phyloP scores from a whole-genome alignment of 768 basidiomycete genomes.

The Collybia sp. region DNA sequence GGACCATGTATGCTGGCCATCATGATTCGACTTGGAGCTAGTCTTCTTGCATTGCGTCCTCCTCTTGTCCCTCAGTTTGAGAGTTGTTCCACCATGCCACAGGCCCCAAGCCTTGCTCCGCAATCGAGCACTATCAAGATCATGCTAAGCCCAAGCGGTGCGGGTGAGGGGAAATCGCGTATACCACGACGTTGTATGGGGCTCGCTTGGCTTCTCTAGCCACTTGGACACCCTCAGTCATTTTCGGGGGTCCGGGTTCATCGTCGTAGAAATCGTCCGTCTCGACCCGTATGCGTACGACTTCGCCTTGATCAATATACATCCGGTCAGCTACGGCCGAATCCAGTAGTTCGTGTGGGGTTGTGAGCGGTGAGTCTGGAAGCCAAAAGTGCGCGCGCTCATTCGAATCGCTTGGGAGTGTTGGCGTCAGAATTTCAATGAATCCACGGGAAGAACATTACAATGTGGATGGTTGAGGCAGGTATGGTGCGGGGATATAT shows the following conservation, averaged over 20 bases:
- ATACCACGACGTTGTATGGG: slow-evolving; percentile 68
- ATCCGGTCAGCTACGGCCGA: slow-evolving; percentile 61
- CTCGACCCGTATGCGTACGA: slow-evolving; percentile 75
- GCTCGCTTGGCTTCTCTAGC: slow-evolving; percentile 46
- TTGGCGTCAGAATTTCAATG: neutral
- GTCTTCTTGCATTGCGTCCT: slow-evolving; percentile 39
- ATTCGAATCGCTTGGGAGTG: slow-evolving; percentile 61
- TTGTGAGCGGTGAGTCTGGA: slow-evolving; percentile 50
- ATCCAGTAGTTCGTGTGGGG: slow-evolving; percentile 63
- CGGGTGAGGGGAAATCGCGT: neutral
- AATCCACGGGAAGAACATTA: slow-evolving; percentile 17
- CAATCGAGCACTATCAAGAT: slow-evolving; percentile 65
- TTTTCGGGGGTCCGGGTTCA: slow-evolving; percentile 80
- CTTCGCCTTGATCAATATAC: slow-evolving; percentile 77
- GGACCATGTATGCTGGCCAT: neutral
- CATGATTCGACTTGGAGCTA: slow-evolving; percentile 11
- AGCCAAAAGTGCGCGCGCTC: slow-evolving; percentile 85
- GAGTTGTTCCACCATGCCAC: slow-evolving; percentile 69
- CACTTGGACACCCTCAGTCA: slow-evolving; percentile 60
- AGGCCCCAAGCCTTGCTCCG: slow-evolving; percentile 79
- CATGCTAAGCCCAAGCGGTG: neutral
- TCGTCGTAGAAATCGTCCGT: slow-evolving; percentile 82
- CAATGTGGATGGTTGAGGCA: slow-evolving; percentile 83
- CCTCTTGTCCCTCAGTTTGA: slow-evolving; percentile 31
- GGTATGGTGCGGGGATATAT: slow-evolving; percentile 71